Conservation (phyloP, 2,329 filamentous ascomycete species). For the Fusarium sp. region DNA sequence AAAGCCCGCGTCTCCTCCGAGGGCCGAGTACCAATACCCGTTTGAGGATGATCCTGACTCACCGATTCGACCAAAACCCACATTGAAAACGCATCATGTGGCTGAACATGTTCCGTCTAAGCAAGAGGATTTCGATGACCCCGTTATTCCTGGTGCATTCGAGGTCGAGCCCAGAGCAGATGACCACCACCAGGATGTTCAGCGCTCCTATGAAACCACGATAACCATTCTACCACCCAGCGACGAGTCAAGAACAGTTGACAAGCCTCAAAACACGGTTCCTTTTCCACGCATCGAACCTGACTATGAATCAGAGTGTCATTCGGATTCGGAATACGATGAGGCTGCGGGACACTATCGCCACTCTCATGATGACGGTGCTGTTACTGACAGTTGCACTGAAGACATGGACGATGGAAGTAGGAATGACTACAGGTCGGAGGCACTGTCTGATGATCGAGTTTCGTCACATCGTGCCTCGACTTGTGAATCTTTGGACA, state of each 20-base stretch:
- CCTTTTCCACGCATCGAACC: slow-evolving; percentile 52
- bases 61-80: slow-evolving; percentile 19
- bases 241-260: slow-evolving; percentile 26
- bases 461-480: slow-evolving; percentile 52
- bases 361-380: slow-evolving; percentile 47
- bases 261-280: slow-evolving; percentile 35
- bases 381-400: slow-evolving; percentile 50
- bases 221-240: slow-evolving; percentile 62
- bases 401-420: slow-evolving; percentile 51
- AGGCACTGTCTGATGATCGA: slow-evolving; percentile 45
- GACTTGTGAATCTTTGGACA: slow-evolving; percentile 55
- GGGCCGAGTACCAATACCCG: slow-evolving; percentile 61
- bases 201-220: slow-evolving; percentile 54
- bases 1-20: slow-evolving; percentile 40
- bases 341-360: slow-evolving; percentile 39
- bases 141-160: slow-evolving; percentile 47
- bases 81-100: slow-evolving; percentile 30
- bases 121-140: slow-evolving; percentile 11
- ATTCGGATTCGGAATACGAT: slow-evolving; percentile 49
- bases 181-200: slow-evolving; percentile 18
- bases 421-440: slow-evolving; percentile 43
- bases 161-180: slow-evolving; percentile 53
- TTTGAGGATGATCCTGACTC: slow-evolving; percentile 59
- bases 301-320: slow-evolving; percentile 54
- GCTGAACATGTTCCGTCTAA: slow-evolving; percentile 28